Conservation (phyloP, 305 asterid genomes). For the Andrographis paniculata region DNA sequence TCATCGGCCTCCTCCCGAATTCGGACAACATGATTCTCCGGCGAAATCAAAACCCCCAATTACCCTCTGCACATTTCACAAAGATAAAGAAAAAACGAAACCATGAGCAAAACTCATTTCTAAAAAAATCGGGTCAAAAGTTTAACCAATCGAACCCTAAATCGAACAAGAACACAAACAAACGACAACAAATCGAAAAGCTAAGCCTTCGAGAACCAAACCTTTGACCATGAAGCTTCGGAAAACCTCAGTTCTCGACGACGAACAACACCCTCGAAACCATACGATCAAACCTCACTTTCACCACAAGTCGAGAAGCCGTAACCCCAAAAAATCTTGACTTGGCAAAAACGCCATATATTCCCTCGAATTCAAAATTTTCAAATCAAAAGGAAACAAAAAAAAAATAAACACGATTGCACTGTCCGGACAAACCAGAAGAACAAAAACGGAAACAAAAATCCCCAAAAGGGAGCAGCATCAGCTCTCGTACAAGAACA, state of each 20-base stretch:
- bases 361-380: conserved; percentile 7
- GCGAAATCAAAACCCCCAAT: conserved; percentile 16
- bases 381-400: conserved; percentile 17
- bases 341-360: conserved; percentile 21
- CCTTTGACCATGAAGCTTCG: conserved; percentile 32
- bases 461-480: conserved; percentile 18
- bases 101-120: neutral
- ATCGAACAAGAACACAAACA: conserved; percentile 21
- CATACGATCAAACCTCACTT: conserved; percentile 30
- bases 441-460: conserved; percentile 5
- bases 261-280: conserved; percentile 22
- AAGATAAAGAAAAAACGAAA: conserved; percentile 4
- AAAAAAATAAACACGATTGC: neutral
- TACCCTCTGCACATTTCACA: conserved; percentile 31
- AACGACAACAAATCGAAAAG: conserved; percentile 20
- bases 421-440: neutral
- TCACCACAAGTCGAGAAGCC: conserved; percentile 17
- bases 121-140: neutral
- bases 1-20: conserved; percentile 74
- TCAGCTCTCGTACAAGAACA: neutral
- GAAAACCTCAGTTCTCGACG: conserved; percentile 20
- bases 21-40: conserved; percentile 69
- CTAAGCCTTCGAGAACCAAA: conserved; percentile 25
- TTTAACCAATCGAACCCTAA: neutral
- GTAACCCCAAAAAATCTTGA: conserved; percentile 17